A percentile compares a stretch with the other conserved stretches of the same genome.
These are phyloP conservation scores for Solanum peruvianum DNA, from an alignment of 257 asterid genomes.

Conservation along the genomic window DNA sequence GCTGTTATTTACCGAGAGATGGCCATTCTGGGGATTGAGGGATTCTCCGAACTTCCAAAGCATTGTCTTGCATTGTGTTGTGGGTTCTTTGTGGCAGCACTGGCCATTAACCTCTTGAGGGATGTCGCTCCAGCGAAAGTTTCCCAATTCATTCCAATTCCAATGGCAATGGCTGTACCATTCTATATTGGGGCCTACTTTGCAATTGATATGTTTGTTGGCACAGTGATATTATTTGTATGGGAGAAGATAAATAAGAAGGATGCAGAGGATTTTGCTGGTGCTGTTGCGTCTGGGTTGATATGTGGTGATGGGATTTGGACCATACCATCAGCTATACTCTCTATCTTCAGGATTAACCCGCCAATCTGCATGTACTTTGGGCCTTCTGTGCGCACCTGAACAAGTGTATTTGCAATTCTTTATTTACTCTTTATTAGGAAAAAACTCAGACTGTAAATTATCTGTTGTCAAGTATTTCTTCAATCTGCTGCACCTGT, in stretches of 20 bases:
- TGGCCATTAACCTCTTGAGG: conserved; percentile 53
- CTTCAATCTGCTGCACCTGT: not conserved
- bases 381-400: conserved; percentile 56
- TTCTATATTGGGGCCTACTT: conserved; percentile 92
- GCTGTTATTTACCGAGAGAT: conserved; percentile 86
- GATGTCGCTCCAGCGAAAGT: conserved; percentile 44
- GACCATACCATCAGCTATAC: conserved; percentile 92
- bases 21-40: conserved; percentile 92
- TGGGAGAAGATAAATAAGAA: conserved; percentile 74
- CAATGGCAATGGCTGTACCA: conserved; percentile 97
- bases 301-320: conserved; percentile 92
- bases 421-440: not conserved
- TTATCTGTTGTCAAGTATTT: not conserved
- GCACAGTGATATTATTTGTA: conserved; percentile 65
- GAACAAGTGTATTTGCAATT: conserved; percentile 2
- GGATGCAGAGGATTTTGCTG: conserved; percentile 71
- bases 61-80: conserved; percentile 71
- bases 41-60: conserved; percentile 87
- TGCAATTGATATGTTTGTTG: conserved; percentile 92
- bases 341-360: conserved; percentile 76
- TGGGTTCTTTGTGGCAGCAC: conserved; percentile 70
- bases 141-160: conserved; percentile 73
- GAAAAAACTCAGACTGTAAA: conserved; percentile 8
- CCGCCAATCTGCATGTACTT: conserved; percentile 97
- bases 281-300: conserved; percentile 91